phyloP scores from a whole-genome alignment of 1,284 basidiomycete species.

The Tremellales sp. region DNA sequence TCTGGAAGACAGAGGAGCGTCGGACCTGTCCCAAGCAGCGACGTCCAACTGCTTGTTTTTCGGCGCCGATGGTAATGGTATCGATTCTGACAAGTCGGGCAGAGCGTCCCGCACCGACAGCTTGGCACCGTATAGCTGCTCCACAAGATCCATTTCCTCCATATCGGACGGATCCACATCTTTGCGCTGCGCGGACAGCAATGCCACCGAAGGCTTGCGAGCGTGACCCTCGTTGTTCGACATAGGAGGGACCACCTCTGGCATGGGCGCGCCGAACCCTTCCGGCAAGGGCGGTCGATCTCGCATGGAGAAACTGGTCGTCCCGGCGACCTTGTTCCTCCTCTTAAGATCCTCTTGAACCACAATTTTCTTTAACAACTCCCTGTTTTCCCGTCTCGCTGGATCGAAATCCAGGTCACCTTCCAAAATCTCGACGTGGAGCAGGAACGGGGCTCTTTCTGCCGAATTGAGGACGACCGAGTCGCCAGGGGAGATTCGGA shows the following conservation, averaged over 20 bases:
- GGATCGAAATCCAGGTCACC: conserved; percentile 95
- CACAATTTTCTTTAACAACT: conserved; percentile 77
- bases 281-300: no score
- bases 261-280: conserved; percentile 26
- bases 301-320: no score
- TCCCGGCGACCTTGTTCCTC: conserved; percentile 33
- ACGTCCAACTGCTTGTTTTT: conserved; percentile 86
- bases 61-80: conserved; percentile 70
- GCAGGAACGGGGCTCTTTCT: conserved; percentile 88
- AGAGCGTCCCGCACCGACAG: conserved; percentile 65
- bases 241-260: conserved; percentile 9
- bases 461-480: conserved; percentile 98
- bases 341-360: conserved; percentile 59
- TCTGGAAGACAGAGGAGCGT: conserved; percentile 20
- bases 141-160: conserved; percentile 90
- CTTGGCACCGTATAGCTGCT: conserved; percentile 81
- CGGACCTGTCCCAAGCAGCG: conserved; percentile 63
- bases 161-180: conserved; percentile 52
- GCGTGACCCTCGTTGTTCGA: conserved; percentile 1
- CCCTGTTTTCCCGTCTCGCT: conserved; percentile 73
- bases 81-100: conserved; percentile 72
- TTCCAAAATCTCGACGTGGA: conserved; percentile 87
- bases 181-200: conserved; percentile 1
- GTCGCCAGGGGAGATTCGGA: conserved; percentile 95
- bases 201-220: background rate